phyloP scores from a whole-genome alignment of 2,329 filamentous ascomycete species.

The Fusarium sp. region DNA sequence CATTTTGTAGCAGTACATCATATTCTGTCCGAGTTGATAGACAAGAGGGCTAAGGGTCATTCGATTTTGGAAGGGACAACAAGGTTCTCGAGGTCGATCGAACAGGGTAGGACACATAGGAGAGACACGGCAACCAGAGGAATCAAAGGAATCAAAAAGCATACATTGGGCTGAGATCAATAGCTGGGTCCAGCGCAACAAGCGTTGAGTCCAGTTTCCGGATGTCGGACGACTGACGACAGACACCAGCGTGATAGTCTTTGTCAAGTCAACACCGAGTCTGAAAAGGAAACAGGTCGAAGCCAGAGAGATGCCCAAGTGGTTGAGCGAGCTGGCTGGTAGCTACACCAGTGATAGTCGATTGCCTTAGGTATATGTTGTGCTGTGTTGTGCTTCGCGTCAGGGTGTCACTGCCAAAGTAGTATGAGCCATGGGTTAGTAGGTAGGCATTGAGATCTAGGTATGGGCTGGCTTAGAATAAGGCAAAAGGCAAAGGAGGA shows the following conservation, averaged over 20 bases:
- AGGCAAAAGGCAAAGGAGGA: constrained; percentile 11
- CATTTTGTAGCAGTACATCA: not conserved
- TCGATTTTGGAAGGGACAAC: not conserved
- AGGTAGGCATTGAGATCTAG: not conserved
- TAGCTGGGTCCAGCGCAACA: not conserved
- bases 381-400: constrained; percentile 3
- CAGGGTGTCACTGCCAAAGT: constrained; percentile 1
- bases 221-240: not conserved
- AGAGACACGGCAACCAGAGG: not conserved
- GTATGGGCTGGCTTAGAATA: not conserved
- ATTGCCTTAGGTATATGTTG: not conserved
- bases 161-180: constrained; percentile 16
- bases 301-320: not conserved
- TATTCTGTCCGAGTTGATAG: not conserved
- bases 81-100: not conserved
- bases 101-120: not conserved
- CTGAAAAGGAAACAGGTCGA: not conserved
- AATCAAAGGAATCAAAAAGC: not conserved
- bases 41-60: not conserved
- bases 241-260: constrained; percentile 17
- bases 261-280: not conserved
- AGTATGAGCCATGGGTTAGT: constrained; percentile 6
- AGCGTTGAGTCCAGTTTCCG: constrained; percentile 2
- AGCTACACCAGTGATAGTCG: not conserved
- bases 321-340: constrained; percentile 1